These are phyloP conservation scores for Eruca vesicaria DNA, from an alignment of 441 rosid species.

Conservation along the genomic window DNA sequence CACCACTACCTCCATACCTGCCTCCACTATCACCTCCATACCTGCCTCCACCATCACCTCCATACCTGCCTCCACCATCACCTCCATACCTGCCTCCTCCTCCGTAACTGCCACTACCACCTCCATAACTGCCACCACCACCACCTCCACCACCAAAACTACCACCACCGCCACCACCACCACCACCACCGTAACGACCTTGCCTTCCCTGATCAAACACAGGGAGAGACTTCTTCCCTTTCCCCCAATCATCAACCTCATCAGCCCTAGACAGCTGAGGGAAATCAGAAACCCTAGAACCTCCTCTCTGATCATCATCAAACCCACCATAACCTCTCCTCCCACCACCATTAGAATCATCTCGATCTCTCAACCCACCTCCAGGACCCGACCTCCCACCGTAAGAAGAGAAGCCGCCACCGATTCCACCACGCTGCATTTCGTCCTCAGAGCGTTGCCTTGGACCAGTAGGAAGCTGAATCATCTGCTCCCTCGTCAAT, in stretches of 20 bases:
- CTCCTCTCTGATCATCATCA: slow-evolving; percentile 78
- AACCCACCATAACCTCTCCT: slow-evolving; percentile 70
- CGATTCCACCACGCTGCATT: slow-evolving; percentile 80
- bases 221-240: slow-evolving; percentile 54
- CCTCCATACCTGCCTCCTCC: slow-evolving; percentile 38
- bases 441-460: slow-evolving; percentile 86
- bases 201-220: slow-evolving; percentile 58
- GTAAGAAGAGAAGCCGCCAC: slow-evolving; percentile 80
- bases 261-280: slow-evolving; percentile 85
- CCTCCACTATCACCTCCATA: slow-evolving; percentile 32
- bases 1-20: slow-evolving; percentile 46
- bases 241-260: slow-evolving; percentile 82
- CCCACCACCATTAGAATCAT: slow-evolving; percentile 40
- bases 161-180: slow-evolving; percentile 39
- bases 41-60: slow-evolving; percentile 32
- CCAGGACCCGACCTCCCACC: slow-evolving; percentile 42
- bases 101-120: slow-evolving; percentile 43
- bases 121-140: slow-evolving; percentile 8
- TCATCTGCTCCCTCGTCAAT: slow-evolving; percentile 73
- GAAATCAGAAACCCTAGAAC: slow-evolving; percentile 78
- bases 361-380: slow-evolving; percentile 45
- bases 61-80: slow-evolving; percentile 20
- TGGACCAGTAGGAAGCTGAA: slow-evolving; percentile 87
- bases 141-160: slow-evolving; percentile 38
- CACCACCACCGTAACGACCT: slow-evolving; percentile 54